A percentile compares a stretch with the other conserved stretches of the same genome.
phyloP scores from a whole-genome alignment of 495 filamentous ascomycete genomes.

The Neurospora hispaniola region DNA sequence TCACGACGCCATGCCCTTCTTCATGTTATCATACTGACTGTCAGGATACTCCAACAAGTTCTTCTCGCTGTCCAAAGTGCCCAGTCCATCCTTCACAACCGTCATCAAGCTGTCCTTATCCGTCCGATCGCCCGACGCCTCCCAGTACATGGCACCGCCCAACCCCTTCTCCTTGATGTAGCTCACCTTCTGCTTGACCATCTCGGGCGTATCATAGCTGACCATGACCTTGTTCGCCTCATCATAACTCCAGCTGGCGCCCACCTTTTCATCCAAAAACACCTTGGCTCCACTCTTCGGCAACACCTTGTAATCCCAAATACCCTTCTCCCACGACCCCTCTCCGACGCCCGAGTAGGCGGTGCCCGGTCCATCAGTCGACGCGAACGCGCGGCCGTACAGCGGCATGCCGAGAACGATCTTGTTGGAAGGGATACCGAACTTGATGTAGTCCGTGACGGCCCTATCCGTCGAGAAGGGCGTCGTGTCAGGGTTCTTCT shows the following conservation, averaged over 20 bases:
- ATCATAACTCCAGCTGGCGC: conserved; percentile 66
- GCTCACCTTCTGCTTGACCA: conserved; percentile 50
- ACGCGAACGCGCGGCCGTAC: conserved; percentile 69
- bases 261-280: conserved; percentile 31
- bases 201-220: conserved; percentile 59
- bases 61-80: conserved; percentile 20
- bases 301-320: conserved; percentile 75
- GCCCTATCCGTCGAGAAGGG: conserved; percentile 61
- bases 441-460: conserved; percentile 52
- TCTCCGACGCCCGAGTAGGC: conserved; percentile 54
- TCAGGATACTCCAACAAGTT: conserved; percentile 34
- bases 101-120: conserved; percentile 53
- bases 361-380: conserved; percentile 59
- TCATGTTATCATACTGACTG: conserved; percentile 33
- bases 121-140: conserved; percentile 60
- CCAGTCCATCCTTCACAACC: conserved; percentile 31
- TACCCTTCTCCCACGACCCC: conserved; percentile 62
- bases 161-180: conserved; percentile 55
- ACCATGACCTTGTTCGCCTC: conserved; percentile 46
- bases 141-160: conserved; percentile 89
- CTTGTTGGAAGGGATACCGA: conserved; percentile 52
- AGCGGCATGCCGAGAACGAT: conserved; percentile 79
- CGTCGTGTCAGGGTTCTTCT: conserved; percentile 40
- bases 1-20: conserved; percentile 4
- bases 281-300: conserved; percentile 39